phyloP scores from a whole-genome alignment of 2,329 filamentous ascomycete genomes.

The Byssoonygena ceratinophila region DNA sequence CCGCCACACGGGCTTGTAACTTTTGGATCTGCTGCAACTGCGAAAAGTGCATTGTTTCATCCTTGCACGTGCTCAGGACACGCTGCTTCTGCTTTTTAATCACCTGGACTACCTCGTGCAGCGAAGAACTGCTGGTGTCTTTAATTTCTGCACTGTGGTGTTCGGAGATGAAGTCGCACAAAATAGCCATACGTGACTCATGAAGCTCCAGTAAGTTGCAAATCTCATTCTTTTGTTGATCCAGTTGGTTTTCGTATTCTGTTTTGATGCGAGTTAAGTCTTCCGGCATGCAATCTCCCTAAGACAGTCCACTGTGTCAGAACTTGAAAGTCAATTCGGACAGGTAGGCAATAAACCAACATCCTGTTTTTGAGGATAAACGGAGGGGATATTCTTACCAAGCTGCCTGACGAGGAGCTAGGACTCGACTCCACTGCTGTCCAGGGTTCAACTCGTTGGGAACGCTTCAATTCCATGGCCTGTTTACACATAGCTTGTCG shows the following conservation, averaged over 20 bases:
- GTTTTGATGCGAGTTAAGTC: conserved; percentile 8
- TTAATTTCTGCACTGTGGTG: background rate
- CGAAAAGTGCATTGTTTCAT: background rate
- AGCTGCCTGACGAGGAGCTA: background rate
- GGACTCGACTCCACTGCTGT: background rate
- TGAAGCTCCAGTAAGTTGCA: conserved; percentile 11
- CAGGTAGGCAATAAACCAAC: background rate
- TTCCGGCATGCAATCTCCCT: conserved; percentile 2
- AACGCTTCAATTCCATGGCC: background rate
- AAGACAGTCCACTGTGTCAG: background rate
- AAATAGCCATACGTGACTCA: conserved; percentile 9
- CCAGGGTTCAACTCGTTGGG: background rate
- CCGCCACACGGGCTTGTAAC: conserved; percentile 1
- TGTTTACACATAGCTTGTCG: conserved; percentile 10
- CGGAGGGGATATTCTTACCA: background rate
- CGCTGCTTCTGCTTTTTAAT: conserved; percentile 10
- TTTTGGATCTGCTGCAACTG: conserved; percentile 6
- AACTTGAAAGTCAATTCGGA: background rate
- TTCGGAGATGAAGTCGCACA: conserved; percentile 14
- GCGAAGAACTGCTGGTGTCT: conserved; percentile 1
- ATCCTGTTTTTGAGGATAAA: background rate
- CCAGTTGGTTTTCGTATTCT: conserved; percentile 12
- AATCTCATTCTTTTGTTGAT: conserved; percentile 14
- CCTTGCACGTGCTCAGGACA: background rate
- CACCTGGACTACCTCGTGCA: conserved; percentile 3